Evolutionary conservation across 345 rosid genomes (phyloP).

Genomic region (Trapa bicornis): DNA sequence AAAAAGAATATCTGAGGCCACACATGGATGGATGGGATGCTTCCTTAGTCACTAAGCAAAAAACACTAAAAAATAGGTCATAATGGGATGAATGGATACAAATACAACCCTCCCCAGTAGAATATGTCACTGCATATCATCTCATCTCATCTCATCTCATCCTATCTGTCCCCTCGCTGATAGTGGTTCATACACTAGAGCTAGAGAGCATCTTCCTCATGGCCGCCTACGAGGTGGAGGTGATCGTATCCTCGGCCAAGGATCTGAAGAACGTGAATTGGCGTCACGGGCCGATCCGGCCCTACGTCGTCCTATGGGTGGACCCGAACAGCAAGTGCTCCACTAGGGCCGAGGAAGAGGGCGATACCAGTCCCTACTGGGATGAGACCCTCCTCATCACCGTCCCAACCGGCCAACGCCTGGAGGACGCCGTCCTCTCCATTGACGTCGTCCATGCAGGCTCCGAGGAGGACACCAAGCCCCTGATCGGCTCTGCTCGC

Average conservation of each 20-base stretch:
- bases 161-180: no score
- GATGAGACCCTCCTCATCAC: slow-evolving; percentile 41
- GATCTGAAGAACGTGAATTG: slow-evolving; percentile 80
- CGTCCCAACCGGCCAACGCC: slow-evolving; percentile 22
- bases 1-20: no score
- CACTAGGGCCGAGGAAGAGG: slow-evolving; percentile 48
- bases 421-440: slow-evolving; percentile 32
- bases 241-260: slow-evolving; percentile 48
- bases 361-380: slow-evolving; percentile 60
- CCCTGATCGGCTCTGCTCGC: slow-evolving; percentile 62
- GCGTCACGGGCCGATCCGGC: slow-evolving; percentile 55
- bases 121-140: no score
- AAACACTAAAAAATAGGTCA: no score
- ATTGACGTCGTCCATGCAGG: slow-evolving; percentile 71
- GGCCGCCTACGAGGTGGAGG: slow-evolving; percentile 33
- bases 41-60: no score
- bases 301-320: slow-evolving; percentile 69
- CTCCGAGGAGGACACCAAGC: slow-evolving; percentile 52
- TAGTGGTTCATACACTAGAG: no score
- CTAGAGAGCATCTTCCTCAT: background rate
- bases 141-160: no score
- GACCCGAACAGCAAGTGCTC: slow-evolving; percentile 42
- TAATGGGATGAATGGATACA: no score
- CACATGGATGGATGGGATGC: no score
- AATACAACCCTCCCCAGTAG: no score